These are phyloP conservation scores for Balamuthia mandrillaris DNA, from an alignment of 208 protist species.

Conservation along the genomic window DNA sequence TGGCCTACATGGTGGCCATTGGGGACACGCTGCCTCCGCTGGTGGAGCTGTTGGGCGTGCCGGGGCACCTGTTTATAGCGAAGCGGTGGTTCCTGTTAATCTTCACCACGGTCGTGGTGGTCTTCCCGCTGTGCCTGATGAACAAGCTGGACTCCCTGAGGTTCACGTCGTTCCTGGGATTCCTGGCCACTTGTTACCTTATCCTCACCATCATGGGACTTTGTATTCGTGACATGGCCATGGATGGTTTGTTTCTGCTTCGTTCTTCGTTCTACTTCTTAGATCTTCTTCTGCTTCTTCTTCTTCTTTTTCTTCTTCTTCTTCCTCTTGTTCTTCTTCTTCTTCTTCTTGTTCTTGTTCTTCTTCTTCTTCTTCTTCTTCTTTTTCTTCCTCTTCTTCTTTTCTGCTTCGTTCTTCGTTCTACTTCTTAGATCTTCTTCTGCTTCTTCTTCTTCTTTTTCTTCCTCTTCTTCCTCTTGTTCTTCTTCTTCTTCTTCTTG, in stretches of 20 bases:
- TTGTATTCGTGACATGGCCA: too few relatives aligned
- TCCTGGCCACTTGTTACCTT: background rate
- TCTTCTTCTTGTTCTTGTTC: too few relatives aligned
- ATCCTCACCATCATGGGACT: conserved; percentile 14
- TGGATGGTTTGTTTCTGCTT: too few relatives aligned
- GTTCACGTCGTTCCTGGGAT: conserved; percentile 14
- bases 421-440: background rate
- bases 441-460: background rate
- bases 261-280: too few relatives aligned
- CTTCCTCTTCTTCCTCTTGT: background rate
- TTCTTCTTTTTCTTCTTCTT: too few relatives aligned
- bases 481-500: background rate
- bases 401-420: too few relatives aligned
- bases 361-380: too few relatives aligned
- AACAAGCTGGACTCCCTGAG: background rate
- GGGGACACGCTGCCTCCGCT: conserved; percentile 19
- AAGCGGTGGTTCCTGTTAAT: conserved; percentile 17
- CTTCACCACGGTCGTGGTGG: conserved; percentile 15
- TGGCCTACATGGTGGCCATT: conserved; percentile 37
- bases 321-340: too few relatives aligned
- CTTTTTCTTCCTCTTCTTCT: too few relatives aligned
- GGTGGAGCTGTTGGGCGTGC: background rate
- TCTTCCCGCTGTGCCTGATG: conserved; percentile 25
- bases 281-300: too few relatives aligned
- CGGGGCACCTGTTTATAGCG: background rate